phyloP scores from a whole-genome alignment of 345 rosid species.

The Passiflora organensis region DNA sequence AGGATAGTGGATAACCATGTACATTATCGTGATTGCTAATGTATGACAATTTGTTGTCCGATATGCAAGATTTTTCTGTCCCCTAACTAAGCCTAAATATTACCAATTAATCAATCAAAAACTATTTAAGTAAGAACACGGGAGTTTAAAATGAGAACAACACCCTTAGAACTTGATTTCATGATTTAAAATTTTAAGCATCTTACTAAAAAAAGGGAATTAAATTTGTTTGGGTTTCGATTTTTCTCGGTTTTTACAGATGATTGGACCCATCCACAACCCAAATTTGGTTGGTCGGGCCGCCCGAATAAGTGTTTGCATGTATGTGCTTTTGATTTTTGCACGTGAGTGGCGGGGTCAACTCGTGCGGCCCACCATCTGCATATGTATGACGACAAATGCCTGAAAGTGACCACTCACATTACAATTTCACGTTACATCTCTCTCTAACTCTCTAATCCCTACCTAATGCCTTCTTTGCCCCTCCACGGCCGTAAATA shows the following conservation, averaged over 20 bases:
- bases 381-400: slow-evolving; percentile 21
- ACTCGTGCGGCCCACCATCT: slow-evolving; percentile 34
- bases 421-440: slow-evolving; percentile 8
- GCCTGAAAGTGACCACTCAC: slow-evolving; percentile 27
- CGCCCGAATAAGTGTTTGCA: not conserved
- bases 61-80: too few species aligned
- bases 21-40: too few species aligned
- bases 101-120: too few species aligned
- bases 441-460: not conserved
- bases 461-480: not conserved
- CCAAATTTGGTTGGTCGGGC: not conserved
- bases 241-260: not conserved
- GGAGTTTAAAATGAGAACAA: too few species aligned
- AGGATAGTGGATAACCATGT: too few species aligned
- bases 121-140: too few species aligned
- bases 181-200: too few species aligned
- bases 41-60: too few species aligned
- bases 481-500: not conserved
- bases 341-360: slow-evolving; percentile 47
- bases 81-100: too few species aligned
- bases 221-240: not conserved
- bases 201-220: too few species aligned
- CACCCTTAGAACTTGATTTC: too few species aligned
- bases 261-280: not conserved
- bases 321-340: slow-evolving; percentile 9